Percentiles rank a stretch among this genome's conserved stretches.
These are phyloP conservation scores for Helenozyma baotianmanensis DNA, from an alignment of 805 yeast genomes.

Conservation along the genomic window DNA sequence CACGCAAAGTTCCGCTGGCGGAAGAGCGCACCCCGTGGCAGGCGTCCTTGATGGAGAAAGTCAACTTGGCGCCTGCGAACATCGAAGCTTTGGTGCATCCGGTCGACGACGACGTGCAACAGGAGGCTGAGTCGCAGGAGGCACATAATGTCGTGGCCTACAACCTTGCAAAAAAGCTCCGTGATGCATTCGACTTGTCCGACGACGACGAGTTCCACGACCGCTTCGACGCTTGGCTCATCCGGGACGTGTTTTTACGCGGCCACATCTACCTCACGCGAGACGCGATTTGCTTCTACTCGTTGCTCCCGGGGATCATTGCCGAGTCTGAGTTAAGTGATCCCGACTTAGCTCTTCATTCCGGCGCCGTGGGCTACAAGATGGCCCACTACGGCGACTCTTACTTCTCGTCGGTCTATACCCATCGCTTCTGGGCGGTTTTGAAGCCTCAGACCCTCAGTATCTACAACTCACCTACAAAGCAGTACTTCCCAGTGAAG, in stretches of 20 bases:
- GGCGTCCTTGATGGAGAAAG: conserved; percentile 24
- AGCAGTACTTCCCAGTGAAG: conserved; percentile 76
- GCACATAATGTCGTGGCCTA: conserved; percentile 17
- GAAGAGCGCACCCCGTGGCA: conserved; percentile 19
- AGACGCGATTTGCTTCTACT: conserved; percentile 64
- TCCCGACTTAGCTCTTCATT: conserved; percentile 20
- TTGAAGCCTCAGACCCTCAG: conserved; percentile 65
- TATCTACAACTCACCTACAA: conserved; percentile 66
- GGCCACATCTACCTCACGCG: conserved; percentile 78
- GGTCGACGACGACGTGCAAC: conserved; percentile 1
- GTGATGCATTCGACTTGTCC: conserved; percentile 38
- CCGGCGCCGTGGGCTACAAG: conserved; percentile 37
- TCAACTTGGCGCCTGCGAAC: conserved; percentile 5
- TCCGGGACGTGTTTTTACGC: conserved; percentile 77
- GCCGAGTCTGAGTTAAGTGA: conserved; percentile 8
- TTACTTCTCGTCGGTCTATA: conserved; percentile 27
- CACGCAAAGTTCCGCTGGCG: conserved; percentile 6
- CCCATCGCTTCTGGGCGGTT: conserved; percentile 74
- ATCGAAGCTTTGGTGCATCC: conserved; percentile 9
- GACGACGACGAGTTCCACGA: conserved; percentile 52
- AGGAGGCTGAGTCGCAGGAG: conserved; percentile 1
- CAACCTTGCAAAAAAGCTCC: conserved; percentile 31
- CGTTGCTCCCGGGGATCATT: conserved; percentile 55
- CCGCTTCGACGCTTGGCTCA: conserved; percentile 75
- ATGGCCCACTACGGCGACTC: conserved; percentile 37